Base-by-base conservation (phyloP, 257 asterid species). In the Verbena officinalis region DNA sequence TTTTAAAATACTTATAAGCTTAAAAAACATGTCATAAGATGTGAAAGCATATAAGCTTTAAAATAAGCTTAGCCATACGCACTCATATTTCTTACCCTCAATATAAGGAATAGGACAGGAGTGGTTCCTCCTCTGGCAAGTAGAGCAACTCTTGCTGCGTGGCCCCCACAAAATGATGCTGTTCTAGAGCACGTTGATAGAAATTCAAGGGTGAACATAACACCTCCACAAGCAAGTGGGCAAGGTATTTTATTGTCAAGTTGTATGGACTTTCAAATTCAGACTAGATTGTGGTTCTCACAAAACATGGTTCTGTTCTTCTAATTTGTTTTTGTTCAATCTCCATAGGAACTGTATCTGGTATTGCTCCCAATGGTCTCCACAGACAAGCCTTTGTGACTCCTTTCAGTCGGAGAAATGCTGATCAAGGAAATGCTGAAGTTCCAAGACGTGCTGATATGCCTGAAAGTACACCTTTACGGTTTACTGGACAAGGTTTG, bases 141-240 rank as follows among this genome's bases (percentile, higher is more conserved):
- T 71, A 80, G 95, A 81, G 92, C 89, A 67, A 85, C 93, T 61
- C 70, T 45, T 77, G 92, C 96, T 62, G 97, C 99, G 11, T 94
- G 99, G 99, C 86, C 95, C 19, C 80, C 56, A 54, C 72, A 65
- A 55, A 76, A 67, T 65, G 74, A 20, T 63, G 71, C 67, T 70
- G 77, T 46, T 78, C 72, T 72, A 55, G 86, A 69, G 45, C 57
- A 73, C 50, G 73, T 42, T 30, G 75, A 71, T 70, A 66, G 65
- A 54, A 42, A 84, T 39, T 55, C 64, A 24, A 63, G 64, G 21
- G 75, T 58, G 40, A 62, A 74, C 42, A 31, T 64, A 51, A 30
- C 22, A 39, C 79, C 80, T 30, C 65, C 16, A 64, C 88, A 75
- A 56, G 76, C 80, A 53, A 73, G 59, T 38, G 72, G 57, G 58